These are phyloP conservation scores for Mitragyna speciosa DNA, from an alignment of 257 asterid genomes.

Conservation along the genomic window DNA sequence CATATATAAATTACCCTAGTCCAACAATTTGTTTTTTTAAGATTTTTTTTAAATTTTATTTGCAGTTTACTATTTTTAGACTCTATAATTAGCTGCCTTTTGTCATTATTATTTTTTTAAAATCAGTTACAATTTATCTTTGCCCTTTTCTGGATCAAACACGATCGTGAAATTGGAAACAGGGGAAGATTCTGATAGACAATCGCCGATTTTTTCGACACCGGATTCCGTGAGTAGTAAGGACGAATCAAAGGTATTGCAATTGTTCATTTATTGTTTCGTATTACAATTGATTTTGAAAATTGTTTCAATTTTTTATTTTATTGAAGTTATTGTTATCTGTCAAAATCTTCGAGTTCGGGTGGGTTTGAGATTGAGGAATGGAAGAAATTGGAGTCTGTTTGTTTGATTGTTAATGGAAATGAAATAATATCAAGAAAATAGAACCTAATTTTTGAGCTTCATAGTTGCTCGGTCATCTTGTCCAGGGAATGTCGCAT, in stretches of 20 bases:
- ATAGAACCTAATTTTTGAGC: not conserved
- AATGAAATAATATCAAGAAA: not conserved
- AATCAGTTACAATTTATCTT: slow-evolving; percentile 6
- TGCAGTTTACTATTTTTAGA: slow-evolving; percentile 43
- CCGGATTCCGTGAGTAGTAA: slow-evolving; percentile 44
- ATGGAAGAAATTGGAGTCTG: not conserved
- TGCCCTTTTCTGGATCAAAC: slow-evolving; percentile 10
- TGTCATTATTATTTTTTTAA: not conserved
- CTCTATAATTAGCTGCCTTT: slow-evolving; percentile 7
- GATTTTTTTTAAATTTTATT: not conserved
- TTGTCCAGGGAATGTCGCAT: not conserved
- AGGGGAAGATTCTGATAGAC: slow-evolving; percentile 56
- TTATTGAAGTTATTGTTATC: not conserved
- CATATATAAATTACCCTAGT: slow-evolving; percentile 14
- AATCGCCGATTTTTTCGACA: slow-evolving; percentile 46
- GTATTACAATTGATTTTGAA: slow-evolving; percentile 14
- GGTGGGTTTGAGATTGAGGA: not conserved
- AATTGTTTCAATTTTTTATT: not conserved
- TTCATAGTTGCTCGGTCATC: not conserved
- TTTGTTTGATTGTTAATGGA: not conserved
- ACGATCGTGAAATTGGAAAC: slow-evolving; percentile 24
- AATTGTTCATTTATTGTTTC: slow-evolving; percentile 6
- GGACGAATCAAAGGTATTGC: slow-evolving; percentile 55
- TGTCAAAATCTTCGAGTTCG: not conserved
- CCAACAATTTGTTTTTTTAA: slow-evolving; percentile 6